phyloP scores from a whole-genome alignment of 768 basidiomycete species.

The Cyathus striatus region DNA sequence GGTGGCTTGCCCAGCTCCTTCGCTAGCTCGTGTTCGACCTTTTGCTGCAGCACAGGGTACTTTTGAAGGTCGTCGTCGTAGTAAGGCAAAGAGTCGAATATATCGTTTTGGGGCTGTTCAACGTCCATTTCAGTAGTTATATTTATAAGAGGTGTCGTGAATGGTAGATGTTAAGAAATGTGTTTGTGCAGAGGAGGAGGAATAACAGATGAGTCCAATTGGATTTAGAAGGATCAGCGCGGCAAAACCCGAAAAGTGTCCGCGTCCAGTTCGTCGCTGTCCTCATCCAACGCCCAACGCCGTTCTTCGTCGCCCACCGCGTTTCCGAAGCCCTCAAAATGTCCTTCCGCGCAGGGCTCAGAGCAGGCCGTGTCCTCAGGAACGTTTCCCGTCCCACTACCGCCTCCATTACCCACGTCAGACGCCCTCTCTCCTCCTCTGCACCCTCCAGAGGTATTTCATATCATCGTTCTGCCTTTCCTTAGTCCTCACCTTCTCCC shows the following conservation, averaged over 20 bases:
- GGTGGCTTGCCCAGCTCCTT: conserved; percentile 60
- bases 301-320: too few relatives aligned
- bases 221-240: too few relatives aligned
- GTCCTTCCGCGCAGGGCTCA: conserved; percentile 33
- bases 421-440: conserved; percentile 44
- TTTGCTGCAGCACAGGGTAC: conserved; percentile 63
- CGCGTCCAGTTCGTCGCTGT: conserved; percentile 6
- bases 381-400: conserved; percentile 25
- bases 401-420: conserved; percentile 15
- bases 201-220: too few relatives aligned
- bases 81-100: conserved; percentile 89
- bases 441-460: conserved; percentile 46
- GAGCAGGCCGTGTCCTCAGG: conserved; percentile 39
- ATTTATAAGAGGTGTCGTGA: too few relatives aligned
- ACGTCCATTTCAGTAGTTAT: conserved; percentile 8
- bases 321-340: too few relatives aligned
- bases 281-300: conserved; percentile 11
- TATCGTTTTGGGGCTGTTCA: conserved; percentile 20
- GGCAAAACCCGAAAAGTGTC: conserved; percentile 28
- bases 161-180: too few relatives aligned
- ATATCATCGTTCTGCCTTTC: conserved; percentile 4
- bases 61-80: conserved; percentile 90
- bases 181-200: too few relatives aligned
- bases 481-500: conserved; percentile 5
- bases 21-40: conserved; percentile 73